A percentile compares a stretch with the other conserved stretches of the same genome.
These are phyloP conservation scores for Starmerella powellii DNA, from an alignment of 805 yeast genomes.

Conservation along the genomic window DNA sequence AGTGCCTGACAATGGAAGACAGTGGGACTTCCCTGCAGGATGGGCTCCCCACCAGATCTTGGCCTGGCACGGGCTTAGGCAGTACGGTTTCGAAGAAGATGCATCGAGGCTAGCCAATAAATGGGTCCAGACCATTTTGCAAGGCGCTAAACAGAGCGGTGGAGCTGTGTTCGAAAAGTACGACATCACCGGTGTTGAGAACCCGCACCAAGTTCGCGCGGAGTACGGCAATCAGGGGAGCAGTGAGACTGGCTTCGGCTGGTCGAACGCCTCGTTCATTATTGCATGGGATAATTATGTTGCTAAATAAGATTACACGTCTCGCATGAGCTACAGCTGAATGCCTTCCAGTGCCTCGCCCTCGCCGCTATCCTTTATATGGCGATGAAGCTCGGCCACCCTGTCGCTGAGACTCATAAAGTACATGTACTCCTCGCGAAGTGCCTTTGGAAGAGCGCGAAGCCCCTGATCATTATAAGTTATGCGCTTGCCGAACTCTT, in stretches of 20 bases:
- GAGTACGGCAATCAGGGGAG: constrained; percentile 98
- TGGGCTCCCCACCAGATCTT: constrained; percentile 98
- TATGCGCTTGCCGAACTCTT: constrained; percentile 23
- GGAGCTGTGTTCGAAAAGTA: constrained; percentile 95
- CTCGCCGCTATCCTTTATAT: constrained; percentile 23
- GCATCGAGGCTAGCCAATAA: constrained; percentile 66
- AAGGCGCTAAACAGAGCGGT: constrained; percentile 71
- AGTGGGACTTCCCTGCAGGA: constrained; percentile 96
- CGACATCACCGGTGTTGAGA: constrained; percentile 69
- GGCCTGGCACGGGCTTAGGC: constrained; percentile 75
- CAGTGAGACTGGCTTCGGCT: constrained; percentile 93
- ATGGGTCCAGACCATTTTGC: constrained; percentile 80
- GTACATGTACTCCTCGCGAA: constrained; percentile 49
- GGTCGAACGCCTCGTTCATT: constrained; percentile 82
- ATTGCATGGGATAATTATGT: constrained; percentile 12
- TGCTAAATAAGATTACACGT: background rate
- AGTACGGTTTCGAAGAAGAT: constrained; percentile 55
- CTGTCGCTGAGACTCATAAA: constrained; percentile 63
- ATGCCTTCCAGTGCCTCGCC: constrained; percentile 14
- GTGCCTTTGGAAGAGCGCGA: constrained; percentile 16
- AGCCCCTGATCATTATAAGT: constrained; percentile 18
- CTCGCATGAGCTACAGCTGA: background rate
- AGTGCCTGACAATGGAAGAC: constrained; percentile 63
- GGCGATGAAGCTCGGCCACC: constrained; percentile 58
- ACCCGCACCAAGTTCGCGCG: constrained; percentile 85